phyloP scores from a whole-genome alignment of 2,329 filamentous ascomycete species.

The Penicillium sp. region DNA sequence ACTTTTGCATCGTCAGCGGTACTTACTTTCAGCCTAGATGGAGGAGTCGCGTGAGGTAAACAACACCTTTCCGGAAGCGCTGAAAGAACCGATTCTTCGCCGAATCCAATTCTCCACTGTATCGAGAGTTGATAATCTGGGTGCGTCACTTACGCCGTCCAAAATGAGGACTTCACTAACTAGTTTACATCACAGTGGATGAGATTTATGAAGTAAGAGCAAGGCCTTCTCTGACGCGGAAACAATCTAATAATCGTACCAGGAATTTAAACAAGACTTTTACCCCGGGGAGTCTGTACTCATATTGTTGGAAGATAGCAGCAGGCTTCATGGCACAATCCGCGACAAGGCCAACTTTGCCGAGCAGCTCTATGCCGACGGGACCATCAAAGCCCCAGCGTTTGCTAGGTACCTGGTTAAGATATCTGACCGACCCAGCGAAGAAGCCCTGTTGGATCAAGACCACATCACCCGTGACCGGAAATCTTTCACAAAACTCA shows the following conservation, averaged over 20 bases:
- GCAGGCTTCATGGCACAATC: constrained; percentile 69
- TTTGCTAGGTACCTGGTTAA: constrained; percentile 79
- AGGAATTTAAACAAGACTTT: constrained; percentile 81
- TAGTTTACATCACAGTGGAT: constrained; percentile 41
- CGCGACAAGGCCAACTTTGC: constrained; percentile 80
- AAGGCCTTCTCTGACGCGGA: too few relatives aligned
- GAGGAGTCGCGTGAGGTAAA: constrained; percentile 85
- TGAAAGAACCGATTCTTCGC: constrained; percentile 86
- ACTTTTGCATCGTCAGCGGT: not conserved
- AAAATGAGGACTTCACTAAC: constrained; percentile 15
- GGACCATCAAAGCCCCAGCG: constrained; percentile 63
- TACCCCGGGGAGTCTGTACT: constrained; percentile 84
- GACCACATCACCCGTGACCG: constrained; percentile 81
- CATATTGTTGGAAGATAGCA: constrained; percentile 66
- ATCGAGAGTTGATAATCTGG: constrained; percentile 80
- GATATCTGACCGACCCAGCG: constrained; percentile 63
- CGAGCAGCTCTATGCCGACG: constrained; percentile 60
- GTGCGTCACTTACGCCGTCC: constrained; percentile 24
- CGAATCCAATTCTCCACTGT: constrained; percentile 88
- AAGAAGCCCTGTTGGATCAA: constrained; percentile 77
- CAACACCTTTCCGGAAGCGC: constrained; percentile 81
- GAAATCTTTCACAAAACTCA: constrained; percentile 90
- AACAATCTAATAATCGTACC: too few relatives aligned
- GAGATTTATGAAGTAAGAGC: constrained; percentile 48
- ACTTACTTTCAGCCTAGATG: constrained; percentile 50